Evolutionary conservation across 1,139 yeast species (phyloP).

Genomic region (Arxiozyma slooffiae): DNA sequence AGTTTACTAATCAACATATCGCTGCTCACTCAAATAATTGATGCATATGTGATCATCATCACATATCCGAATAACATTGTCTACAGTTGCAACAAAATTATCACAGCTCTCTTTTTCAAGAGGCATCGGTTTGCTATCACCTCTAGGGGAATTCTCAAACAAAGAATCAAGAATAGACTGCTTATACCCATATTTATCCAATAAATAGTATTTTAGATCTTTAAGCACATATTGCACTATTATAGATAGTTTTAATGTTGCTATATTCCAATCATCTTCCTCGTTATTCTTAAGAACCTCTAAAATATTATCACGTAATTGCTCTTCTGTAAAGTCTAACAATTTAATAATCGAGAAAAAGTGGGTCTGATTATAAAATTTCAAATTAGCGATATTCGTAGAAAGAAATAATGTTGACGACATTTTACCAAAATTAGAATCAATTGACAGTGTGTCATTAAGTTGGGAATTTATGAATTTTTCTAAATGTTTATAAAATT

Average conservation of each 20-base stretch:
- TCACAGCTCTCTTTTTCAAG: not conserved
- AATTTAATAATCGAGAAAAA: slow-evolving; percentile 14
- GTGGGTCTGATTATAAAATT: slow-evolving; percentile 17
- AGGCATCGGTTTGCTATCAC: not conserved
- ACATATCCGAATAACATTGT: not conserved
- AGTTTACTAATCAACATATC: slow-evolving; percentile 2
- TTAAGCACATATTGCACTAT: slow-evolving; percentile 10
- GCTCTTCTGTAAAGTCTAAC: slow-evolving; percentile 20
- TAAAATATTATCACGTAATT: slow-evolving; percentile 17
- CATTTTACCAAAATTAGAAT: slow-evolving; percentile 6
- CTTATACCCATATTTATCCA: slow-evolving; percentile 11
- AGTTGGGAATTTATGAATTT: slow-evolving; percentile 13
- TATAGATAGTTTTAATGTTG: slow-evolving; percentile 1
- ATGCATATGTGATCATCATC: not conserved
- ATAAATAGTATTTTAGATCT: slow-evolving; percentile 10
- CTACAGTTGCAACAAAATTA: not conserved
- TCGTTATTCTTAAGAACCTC: slow-evolving; percentile 9
- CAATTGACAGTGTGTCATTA: slow-evolving; percentile 7
- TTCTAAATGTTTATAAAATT: slow-evolving; percentile 13
- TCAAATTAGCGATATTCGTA: slow-evolving; percentile 17
- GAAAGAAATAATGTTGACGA: slow-evolving; percentile 16
- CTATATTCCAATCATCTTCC: not conserved
- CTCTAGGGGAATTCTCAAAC: not conserved
- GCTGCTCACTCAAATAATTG: slow-evolving; percentile 4
- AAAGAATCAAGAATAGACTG: not conserved